Percentiles rank a stretch among this genome's conserved stretches.
Conservation (phyloP, 2,329 filamentous ascomycete genomes). For the Arachnomyces sp. region DNA sequence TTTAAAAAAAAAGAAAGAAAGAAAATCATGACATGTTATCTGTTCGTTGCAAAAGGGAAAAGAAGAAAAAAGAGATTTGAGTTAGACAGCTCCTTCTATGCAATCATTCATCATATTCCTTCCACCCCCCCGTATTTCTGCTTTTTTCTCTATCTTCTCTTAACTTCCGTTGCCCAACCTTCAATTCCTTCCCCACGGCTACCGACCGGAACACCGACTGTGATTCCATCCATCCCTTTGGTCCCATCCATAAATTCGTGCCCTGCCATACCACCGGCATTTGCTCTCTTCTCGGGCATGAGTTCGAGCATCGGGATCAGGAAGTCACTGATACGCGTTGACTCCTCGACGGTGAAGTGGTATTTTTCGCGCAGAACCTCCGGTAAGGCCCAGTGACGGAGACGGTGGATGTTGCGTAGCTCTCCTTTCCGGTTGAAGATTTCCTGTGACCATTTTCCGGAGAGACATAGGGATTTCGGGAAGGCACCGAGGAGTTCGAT, state of each 20-base stretch:
- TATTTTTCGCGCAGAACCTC: slow-evolving; percentile 96
- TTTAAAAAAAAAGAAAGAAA: too few species aligned
- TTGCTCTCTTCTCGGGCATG: slow-evolving; percentile 78
- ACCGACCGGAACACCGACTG: slow-evolving; percentile 68
- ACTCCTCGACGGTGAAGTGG: slow-evolving; percentile 80
- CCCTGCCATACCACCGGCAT: slow-evolving; percentile 89
- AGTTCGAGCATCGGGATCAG: slow-evolving; percentile 86
- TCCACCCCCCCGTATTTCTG: too few species aligned
- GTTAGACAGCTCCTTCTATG: not conserved
- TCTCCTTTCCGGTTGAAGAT: slow-evolving; percentile 98
- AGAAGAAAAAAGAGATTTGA: slow-evolving; percentile 21
- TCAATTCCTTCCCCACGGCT: slow-evolving; percentile 87
- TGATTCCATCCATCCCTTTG: slow-evolving; percentile 76
- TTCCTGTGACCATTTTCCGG: slow-evolving; percentile 95
- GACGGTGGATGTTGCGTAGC: slow-evolving; percentile 89
- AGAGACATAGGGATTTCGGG: slow-evolving; percentile 82
- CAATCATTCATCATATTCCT: not conserved
- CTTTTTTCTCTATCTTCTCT: slow-evolving; percentile 56
- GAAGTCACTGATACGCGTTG: slow-evolving; percentile 71
- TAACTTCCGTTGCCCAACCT: slow-evolving; percentile 84
- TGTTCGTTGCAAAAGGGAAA: slow-evolving; percentile 5
- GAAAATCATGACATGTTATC: too few species aligned
- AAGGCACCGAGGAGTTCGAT: slow-evolving; percentile 93
- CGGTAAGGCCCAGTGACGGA: slow-evolving; percentile 90
- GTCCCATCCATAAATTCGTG: slow-evolving; percentile 78